Evolutionary conservation across 140 eudicot species (phyloP), one percentile per base, ranked within the genome.

Genomic region (Flaveria floridana): DNA sequence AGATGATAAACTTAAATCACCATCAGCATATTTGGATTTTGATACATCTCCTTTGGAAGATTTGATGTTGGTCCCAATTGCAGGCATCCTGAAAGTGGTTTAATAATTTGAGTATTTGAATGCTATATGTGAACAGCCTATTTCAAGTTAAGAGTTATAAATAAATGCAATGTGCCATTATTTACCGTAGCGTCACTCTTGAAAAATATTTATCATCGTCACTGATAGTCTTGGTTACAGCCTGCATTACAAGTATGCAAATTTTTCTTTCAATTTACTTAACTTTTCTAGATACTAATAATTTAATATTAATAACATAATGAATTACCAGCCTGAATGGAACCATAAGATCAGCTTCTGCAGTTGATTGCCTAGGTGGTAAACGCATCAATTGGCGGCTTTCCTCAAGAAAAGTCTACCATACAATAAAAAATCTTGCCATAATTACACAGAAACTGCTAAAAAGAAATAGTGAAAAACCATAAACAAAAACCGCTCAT

Each of bases 341-440:
- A 70, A 94, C 96, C 97, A 90, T 84, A 71, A 94, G 97, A 84
- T 90, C 99, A 81, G 99, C 97, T 86, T 88, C 99, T 46, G 99
- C 97, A 56, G 97, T 86, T 82, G 99, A 90, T 25, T 88, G 99
- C 56, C 99, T 91, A 77, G 99, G 99, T 11, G 99, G 97, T 82
- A 94, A 78, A 56, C 90, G 96, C 99, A 94, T 94, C 82, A 94
- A 83, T 86, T 83, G 85, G 47, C 99, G 96, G 74, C 99, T 90
- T 81, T 94, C 99, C 80, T 94, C 99, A 28, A 94, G 91, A 82
- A 94, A 94, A 84, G 96, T 90, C 99, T 94, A 67, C 15, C 72
- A 77, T 58, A 81, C 52, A 62, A n/a, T 30, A 2, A 26, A 47
- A 34, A 48, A 50, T 70, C 7, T 23, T n/a, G 26, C n/a, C 18